Conservation (phyloP, 2,329 filamentous ascomycete genomes). For the Aspergillus persii region DNA sequence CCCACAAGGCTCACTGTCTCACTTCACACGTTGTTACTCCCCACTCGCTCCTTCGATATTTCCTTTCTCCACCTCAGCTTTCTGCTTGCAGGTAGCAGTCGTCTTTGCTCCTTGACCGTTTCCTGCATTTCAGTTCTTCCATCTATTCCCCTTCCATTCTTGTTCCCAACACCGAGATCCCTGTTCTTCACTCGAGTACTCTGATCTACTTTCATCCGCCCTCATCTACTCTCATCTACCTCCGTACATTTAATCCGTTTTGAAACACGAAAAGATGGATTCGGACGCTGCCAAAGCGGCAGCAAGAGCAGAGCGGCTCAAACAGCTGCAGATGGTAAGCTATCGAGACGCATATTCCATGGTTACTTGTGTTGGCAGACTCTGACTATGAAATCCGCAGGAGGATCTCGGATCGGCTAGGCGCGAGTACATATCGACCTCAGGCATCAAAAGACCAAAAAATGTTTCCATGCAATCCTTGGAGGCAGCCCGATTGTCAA, state of each 20-base stretch:
- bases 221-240: too few species aligned
- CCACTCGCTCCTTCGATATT: neutral
- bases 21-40: neutral
- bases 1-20: neutral
- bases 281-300: constrained; percentile 1
- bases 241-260: too few species aligned
- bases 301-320: constrained; percentile 16
- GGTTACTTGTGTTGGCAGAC: neutral
- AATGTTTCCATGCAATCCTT: constrained; percentile 23
- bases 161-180: neutral
- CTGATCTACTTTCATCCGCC: neutral
- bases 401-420: constrained; percentile 38
- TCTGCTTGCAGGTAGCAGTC: neutral
- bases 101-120: neutral
- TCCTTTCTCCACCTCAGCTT: neutral
- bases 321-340: constrained; percentile 31
- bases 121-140: neutral
- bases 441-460: constrained; percentile 19
- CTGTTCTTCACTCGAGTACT: neutral
- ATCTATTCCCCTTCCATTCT: neutral
- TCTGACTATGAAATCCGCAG: constrained; percentile 19
- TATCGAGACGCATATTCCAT: neutral
- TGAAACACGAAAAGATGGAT: constrained; percentile 11
- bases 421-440: constrained; percentile 37
- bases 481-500: constrained; percentile 28